Evolutionary conservation across 2,329 filamentous ascomycete species (phyloP), one percentile per base, ranked within the genome.

Genomic region (Geosmithia flava): DNA sequence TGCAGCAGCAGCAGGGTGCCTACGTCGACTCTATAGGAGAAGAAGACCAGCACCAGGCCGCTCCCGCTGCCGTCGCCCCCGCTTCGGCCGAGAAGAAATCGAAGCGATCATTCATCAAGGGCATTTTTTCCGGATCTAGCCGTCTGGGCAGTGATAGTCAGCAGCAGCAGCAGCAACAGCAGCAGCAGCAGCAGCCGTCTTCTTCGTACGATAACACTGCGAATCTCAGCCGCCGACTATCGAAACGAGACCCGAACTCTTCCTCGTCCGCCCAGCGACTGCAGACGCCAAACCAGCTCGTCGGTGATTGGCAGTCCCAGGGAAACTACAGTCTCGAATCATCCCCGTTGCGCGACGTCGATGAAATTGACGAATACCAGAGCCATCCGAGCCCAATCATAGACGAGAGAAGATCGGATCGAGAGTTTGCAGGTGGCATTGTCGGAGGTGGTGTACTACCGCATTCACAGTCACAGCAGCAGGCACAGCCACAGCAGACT

Each of bases 51-150:
- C 23, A 5, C 23, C 23, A 27, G 8, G 23, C 23, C 23, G 52
- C 27, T 47, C 53, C 37, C 33, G 15, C 50, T 51, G 42, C 54
- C 58, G 52, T 55, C 50, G 48, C 66, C 55, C 47, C 55, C 54
- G 49, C 59, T 44, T 60, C 62, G 47, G 62, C 75, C 51, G 73
- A 74, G 56, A 70, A 71, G 51, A 75, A 71, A 43, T 70, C 72
- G 43, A 70, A 72, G 42, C 70, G 74, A 53, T 74, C 71, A 56
- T 62, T 77, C 52, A 70, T 79, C 60, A 77, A 71, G 61, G 74
- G 69, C 54, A 72, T 78, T 53, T 69, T 78, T 52, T 64, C 65
- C 49, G 66, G 69, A 53, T 67, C 67, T 45, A 60, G 62, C 58
- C 56, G 55, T 56, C 52, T 52, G 47, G 54, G 51, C 43, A 55